These are phyloP conservation scores for Nicotiana sylvestris DNA, from an alignment of 257 asterid species.

Conservation along the genomic window DNA sequence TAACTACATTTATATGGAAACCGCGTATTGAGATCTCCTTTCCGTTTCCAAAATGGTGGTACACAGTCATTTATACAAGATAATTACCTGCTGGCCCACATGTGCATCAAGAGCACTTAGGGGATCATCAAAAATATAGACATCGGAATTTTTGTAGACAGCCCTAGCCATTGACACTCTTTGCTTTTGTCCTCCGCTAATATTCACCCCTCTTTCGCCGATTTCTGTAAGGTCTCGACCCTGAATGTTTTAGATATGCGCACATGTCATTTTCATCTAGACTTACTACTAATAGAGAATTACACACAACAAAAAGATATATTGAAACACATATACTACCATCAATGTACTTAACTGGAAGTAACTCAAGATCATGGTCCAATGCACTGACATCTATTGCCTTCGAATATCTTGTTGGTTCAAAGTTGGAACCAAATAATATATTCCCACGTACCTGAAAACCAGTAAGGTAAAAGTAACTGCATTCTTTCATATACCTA, in stretches of 20 bases:
- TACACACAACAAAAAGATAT: not conserved
- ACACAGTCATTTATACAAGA: not conserved
- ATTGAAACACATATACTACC: conserved; percentile 1
- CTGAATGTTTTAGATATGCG: conserved; percentile 29
- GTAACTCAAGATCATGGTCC: conserved; percentile 71
- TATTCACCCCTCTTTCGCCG: conserved; percentile 92
- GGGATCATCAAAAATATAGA: conserved; percentile 87
- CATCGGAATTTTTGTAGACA: conserved; percentile 79
- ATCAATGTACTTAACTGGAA: conserved; percentile 55
- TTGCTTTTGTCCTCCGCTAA: conserved; percentile 96
- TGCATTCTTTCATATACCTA: not conserved
- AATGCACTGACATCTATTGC: conserved; percentile 73
- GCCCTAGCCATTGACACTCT: conserved; percentile 97
- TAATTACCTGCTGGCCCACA: conserved; percentile 71
- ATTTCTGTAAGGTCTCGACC: conserved; percentile 91
- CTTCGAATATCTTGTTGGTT: conserved; percentile 57
- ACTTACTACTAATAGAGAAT: not conserved
- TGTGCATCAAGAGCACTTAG: conserved; percentile 88
- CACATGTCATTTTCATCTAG: conserved; percentile 1
- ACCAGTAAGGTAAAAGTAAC: conserved; percentile 13
- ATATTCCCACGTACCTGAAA: conserved; percentile 80
- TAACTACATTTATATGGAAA: not conserved
- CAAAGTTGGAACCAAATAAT: conserved; percentile 69
- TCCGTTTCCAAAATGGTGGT: not conserved
- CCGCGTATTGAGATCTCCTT: not conserved